These are phyloP conservation scores for Skeletonema marinoi DNA, from an alignment of 108 stramenopile genomes.

Conservation along the genomic window DNA sequence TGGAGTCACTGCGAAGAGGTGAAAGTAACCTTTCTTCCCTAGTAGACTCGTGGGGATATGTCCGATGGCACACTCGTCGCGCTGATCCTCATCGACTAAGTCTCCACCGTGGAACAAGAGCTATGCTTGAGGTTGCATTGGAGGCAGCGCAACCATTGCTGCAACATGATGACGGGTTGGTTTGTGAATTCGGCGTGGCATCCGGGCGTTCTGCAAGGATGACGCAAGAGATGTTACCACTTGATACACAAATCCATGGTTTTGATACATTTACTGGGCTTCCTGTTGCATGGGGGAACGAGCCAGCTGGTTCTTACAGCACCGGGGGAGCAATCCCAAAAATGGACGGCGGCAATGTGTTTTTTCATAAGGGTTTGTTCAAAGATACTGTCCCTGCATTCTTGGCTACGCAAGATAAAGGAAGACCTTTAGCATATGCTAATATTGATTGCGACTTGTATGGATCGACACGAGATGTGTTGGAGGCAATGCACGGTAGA, in stretches of 20 bases:
- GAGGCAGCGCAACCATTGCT: constrained; percentile 80
- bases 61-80: constrained; percentile 83
- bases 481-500: constrained; percentile 77
- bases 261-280: constrained; percentile 93
- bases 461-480: constrained; percentile 72
- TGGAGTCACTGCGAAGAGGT: constrained; percentile 67
- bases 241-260: constrained; percentile 72
- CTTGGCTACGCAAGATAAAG: constrained; percentile 55
- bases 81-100: constrained; percentile 52
- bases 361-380: constrained; percentile 83
- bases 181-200: constrained; percentile 89
- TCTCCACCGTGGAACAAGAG: constrained; percentile 79
- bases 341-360: constrained; percentile 61
- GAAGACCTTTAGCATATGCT: constrained; percentile 73
- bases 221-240: constrained; percentile 82
- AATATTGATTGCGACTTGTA: constrained; percentile 91
- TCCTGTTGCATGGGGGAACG: constrained; percentile 83
- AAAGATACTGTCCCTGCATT: constrained; percentile 76
- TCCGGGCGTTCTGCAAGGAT: constrained; percentile 76
- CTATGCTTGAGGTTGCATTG: constrained; percentile 82
- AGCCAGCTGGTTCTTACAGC: constrained; percentile 78
- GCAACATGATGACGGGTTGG: constrained; percentile 65
- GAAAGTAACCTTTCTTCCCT: constrained; percentile 69
- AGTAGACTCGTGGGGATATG: constrained; percentile 90
- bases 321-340: constrained; percentile 77